These are phyloP conservation scores for Camellia sinensis DNA, from an alignment of 148 eudicot genomes.

Conservation along the genomic window DNA sequence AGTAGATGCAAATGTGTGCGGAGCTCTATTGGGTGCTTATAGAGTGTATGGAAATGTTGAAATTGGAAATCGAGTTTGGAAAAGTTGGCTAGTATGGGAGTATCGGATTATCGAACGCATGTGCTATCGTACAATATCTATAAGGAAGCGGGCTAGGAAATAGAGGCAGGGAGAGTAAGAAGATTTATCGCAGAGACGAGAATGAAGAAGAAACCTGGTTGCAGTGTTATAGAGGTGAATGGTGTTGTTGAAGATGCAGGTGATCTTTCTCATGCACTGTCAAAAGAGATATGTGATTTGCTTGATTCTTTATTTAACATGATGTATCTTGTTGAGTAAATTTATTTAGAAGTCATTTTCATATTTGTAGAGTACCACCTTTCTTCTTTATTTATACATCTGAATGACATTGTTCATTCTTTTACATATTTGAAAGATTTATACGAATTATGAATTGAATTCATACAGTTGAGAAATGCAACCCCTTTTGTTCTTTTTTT, in stretches of 20 bases:
- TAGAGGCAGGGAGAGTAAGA: slow-evolving; percentile 27
- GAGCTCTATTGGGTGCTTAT: slow-evolving; percentile 40
- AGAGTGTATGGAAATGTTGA: slow-evolving; percentile 34
- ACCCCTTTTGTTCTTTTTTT: not conserved
- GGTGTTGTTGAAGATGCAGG: slow-evolving; percentile 37
- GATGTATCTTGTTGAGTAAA: slow-evolving; percentile 3
- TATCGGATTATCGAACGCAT: slow-evolving; percentile 34
- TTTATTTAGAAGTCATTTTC: not conserved
- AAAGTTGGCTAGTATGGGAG: slow-evolving; percentile 26
- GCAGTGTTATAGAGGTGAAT: slow-evolving; percentile 37
- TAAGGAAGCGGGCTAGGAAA: slow-evolving; percentile 42
- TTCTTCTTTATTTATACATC: not conserved
- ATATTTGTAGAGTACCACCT: not conserved
- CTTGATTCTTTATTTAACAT: slow-evolving; percentile 27
- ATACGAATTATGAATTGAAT: not conserved
- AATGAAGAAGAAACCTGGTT: slow-evolving; percentile 37
- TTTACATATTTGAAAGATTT: not conserved
- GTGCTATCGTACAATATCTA: slow-evolving; percentile 40
- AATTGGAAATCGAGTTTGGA: slow-evolving; percentile 32
- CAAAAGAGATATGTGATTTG: slow-evolving; percentile 21
- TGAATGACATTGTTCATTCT: not conserved
- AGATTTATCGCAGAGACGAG: slow-evolving; percentile 21
- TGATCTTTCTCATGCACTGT: slow-evolving; percentile 22
- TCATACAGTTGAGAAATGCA: not conserved
- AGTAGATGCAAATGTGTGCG: slow-evolving; percentile 39